Base-by-base conservation (phyloP, 192 early-diverging fungal species). In the Rhizophagus sp. region DNA sequence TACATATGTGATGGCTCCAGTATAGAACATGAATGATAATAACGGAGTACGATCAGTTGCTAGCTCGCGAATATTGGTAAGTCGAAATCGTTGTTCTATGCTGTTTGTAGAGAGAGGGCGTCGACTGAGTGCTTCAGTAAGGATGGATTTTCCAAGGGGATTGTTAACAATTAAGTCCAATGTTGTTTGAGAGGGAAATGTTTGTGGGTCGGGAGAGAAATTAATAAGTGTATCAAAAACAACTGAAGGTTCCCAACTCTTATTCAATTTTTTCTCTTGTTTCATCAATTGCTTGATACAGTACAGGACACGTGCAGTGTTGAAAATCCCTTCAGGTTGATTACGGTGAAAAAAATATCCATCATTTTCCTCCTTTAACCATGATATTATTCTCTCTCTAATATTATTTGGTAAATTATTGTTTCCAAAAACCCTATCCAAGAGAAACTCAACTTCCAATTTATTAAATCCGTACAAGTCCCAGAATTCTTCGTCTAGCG, bases 281-380 rank as follows among this genome's bases (percentile, higher is more conserved):
- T 36, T 4, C 34, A 70, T 70, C 12, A 70, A 19, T 0, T 13
- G 0, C 2, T 11, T 12, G 5, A 70, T 39, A 41, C 34, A 70
- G 6, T 70, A 30, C 11, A 70, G 3, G 22, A 11, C 9, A 15
- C 68, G 3, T 12, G 68, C 68, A 70, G 68, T 1, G 34, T 70
- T 70, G 19, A 70, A 70, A 39, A 70, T 36, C 1, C 68, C 68
- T 33, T 70, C 68, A 70, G 34, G 1, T 39, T 70, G n/a, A 64
- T 64, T 27, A 64, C 9, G n/a, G 33, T 75, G 30, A 75, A 75
- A 75, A 75, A 75, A 75, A 75, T 75, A 75, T 17, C 74, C 25
- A 17, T 62, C 57, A 75, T 62, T 75, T 75, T 75, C 74, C 1
- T 75, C 19, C 17, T 75, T 75, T 75, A 75, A 75, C 74, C 74